Base-by-base conservation (phyloP, 495 filamentous ascomycete genomes). In the Aspergillus panamensis region DNA sequence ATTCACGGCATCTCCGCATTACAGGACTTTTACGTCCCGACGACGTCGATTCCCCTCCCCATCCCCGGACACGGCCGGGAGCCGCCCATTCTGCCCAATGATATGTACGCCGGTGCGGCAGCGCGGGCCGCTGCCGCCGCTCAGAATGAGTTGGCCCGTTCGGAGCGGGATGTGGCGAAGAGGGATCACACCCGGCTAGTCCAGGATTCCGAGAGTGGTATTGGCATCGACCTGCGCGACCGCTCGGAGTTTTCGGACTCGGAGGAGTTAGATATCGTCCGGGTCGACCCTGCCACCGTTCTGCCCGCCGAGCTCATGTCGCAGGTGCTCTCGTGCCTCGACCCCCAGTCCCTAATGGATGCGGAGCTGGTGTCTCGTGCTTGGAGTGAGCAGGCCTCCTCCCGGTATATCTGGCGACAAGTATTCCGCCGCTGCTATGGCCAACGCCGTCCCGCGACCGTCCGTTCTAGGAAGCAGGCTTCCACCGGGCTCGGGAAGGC, bases 281-380 rank as follows among this genome's bases (percentile, higher is more conserved):
- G 74, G 42, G 53, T 74, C 57, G 90, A 96, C 69, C 91, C 90
- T 48, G 75, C 90, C 35, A 69, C 73, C 6, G 64, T 68, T 39
- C 76, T 96, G 10, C 92, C 92, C 2, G 58, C 77, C 0, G 92
- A 96, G 72, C 76, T 96, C 43, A 77, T 84, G 35, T 80, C 87
- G 17, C 84, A 90, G 35, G 80, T 96, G 39, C 78, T 96, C 37
- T 80, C 84, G 6, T 80, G 82, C 57, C 77, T 96, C 16, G 87
- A 94, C 61, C 87, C 84, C 17, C 48, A 73, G 17, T 86, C 86
- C 1, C 77, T 96, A 47, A 75, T 80, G 42, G 78, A 77, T 8
- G 77, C 82, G 6, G 81, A 85, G 63, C 69, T 75, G 16, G 89
- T 94, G 3, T 89, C 82, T 17, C 73, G 69, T 37, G 56, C 64